phyloP scores from a whole-genome alignment of 2,329 filamentous ascomycete genomes.

The Monosporascus sp. region DNA sequence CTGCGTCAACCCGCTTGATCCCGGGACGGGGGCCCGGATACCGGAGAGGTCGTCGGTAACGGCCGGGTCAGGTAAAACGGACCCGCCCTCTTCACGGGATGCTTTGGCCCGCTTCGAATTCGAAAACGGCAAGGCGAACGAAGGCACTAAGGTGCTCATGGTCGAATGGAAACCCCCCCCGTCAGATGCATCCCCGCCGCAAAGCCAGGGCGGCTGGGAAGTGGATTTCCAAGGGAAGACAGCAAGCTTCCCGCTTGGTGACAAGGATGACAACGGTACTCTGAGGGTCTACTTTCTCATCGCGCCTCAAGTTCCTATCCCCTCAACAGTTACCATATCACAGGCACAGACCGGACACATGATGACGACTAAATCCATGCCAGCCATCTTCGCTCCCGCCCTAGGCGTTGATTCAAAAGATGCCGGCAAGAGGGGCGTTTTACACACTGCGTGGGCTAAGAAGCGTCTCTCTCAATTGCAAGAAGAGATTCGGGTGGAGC shows the following conservation, averaged over 20 bases:
- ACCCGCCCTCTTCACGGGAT: conserved; percentile 39
- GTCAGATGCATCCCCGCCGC: conserved; percentile 25
- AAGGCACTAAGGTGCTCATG: conserved; percentile 89
- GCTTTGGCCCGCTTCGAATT: conserved; percentile 86
- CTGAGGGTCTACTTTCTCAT: conserved; percentile 77
- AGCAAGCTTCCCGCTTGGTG: conserved; percentile 62
- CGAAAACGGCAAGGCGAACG: conserved; percentile 68
- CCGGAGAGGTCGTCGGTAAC: conserved; percentile 11
- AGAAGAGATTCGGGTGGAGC: conserved; percentile 70
- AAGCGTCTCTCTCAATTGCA: conserved; percentile 71
- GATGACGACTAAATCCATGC: conserved; percentile 69
- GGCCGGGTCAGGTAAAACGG: conserved; percentile 33
- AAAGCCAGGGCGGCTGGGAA: conserved; percentile 52
- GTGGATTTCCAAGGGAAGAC: conserved; percentile 81
- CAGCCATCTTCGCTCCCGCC: conserved; percentile 78
- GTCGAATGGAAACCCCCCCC: conserved; percentile 69
- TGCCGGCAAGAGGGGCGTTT: conserved; percentile 71
- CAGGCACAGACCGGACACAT: conserved; percentile 31
- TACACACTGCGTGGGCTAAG: conserved; percentile 90
- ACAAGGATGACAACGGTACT: conserved; percentile 40
- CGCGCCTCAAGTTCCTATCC: conserved; percentile 66
- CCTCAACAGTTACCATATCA: conserved; percentile 64
- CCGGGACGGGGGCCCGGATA: not conserved
- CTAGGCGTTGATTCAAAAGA: conserved; percentile 62
- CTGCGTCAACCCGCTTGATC: not conserved